A percentile compares a stretch with the other conserved stretches of the same genome.
Evolutionary conservation across 2,329 filamentous ascomycete species (phyloP).

Genomic region (Fusarium ambrosium): DNA sequence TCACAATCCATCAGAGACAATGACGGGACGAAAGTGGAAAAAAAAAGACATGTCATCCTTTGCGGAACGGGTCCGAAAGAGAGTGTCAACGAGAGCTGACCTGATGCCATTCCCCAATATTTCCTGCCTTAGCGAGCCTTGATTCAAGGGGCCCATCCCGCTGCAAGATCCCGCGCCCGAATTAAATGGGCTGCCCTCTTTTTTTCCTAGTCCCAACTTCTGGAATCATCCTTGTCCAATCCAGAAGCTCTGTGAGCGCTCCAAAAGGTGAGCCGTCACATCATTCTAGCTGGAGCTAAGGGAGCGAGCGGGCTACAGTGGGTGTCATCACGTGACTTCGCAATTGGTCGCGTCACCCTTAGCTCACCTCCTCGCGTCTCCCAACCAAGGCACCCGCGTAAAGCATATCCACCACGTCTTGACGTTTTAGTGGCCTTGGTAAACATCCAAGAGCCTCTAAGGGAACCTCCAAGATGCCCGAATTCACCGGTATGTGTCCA

Average conservation of each 20-base stretch:
- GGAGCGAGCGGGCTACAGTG: no score
- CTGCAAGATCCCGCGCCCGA: slow-evolving; percentile 35
- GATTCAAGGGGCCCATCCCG: neutral
- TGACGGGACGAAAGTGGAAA: neutral
- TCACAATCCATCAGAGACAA: slow-evolving; percentile 8
- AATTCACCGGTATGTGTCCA: slow-evolving; percentile 46
- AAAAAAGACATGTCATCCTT: neutral
- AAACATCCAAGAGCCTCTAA: neutral
- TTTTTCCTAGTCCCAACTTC: slow-evolving; percentile 8
- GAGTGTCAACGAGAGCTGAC: slow-evolving; percentile 12
- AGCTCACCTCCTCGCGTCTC: slow-evolving; percentile 29
- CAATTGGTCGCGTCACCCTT: slow-evolving; percentile 45
- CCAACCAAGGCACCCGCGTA: slow-evolving; percentile 31
- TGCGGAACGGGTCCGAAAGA: slow-evolving; percentile 23
- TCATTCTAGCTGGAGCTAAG: slow-evolving; percentile 2
- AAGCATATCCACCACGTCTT: slow-evolving; percentile 22
- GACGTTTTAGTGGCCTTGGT: neutral
- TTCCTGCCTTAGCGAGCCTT: slow-evolving; percentile 8
- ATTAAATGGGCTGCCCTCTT: slow-evolving; percentile 11
- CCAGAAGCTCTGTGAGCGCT: slow-evolving; percentile 7
- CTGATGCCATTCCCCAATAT: neutral
- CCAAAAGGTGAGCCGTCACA: slow-evolving; percentile 35
- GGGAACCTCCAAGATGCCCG: slow-evolving; percentile 44
- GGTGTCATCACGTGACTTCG: slow-evolving; percentile 48
- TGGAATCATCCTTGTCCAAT: slow-evolving; percentile 22